These are phyloP conservation scores for Ballota nigra DNA, from an alignment of 257 asterid species.

Conservation along the genomic window DNA sequence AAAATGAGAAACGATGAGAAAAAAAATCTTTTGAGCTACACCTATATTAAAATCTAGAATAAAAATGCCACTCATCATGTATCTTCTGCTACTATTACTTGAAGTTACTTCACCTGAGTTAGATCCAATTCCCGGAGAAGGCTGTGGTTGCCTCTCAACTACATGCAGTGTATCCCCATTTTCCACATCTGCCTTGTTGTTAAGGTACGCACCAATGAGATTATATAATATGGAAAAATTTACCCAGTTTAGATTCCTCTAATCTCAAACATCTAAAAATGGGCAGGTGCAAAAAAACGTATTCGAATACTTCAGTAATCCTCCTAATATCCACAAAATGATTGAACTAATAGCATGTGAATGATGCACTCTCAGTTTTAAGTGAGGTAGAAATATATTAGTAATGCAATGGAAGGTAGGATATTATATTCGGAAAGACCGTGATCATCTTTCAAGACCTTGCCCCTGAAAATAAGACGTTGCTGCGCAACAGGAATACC, in stretches of 20 bases:
- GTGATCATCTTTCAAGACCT: constrained; percentile 74
- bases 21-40: constrained; percentile 6
- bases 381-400: background rate
- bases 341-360: background rate
- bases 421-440: constrained; percentile 77
- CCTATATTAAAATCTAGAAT: background rate
- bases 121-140: constrained; percentile 46
- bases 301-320: background rate
- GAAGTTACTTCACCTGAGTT: constrained; percentile 44
- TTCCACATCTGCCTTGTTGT: constrained; percentile 61
- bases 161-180: constrained; percentile 82
- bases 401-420: constrained; percentile 30
- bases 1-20: constrained; percentile 4
- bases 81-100: constrained; percentile 50
- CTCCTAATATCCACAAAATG: background rate
- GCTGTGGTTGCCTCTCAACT: constrained; percentile 72
- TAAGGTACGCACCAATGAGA: constrained; percentile 37
- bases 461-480: constrained; percentile 84
- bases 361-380: background rate
- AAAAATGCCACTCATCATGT: constrained; percentile 13
- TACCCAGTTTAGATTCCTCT: background rate
- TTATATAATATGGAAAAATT: background rate
- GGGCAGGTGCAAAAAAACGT: background rate
- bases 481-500: constrained; percentile 87
- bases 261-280: background rate